Percentiles rank a stretch among this genome's conserved stretches.
Evolutionary conservation across 768 basidiomycete genomes (phyloP).

Genomic region (Rhodotorula paludigena): DNA sequence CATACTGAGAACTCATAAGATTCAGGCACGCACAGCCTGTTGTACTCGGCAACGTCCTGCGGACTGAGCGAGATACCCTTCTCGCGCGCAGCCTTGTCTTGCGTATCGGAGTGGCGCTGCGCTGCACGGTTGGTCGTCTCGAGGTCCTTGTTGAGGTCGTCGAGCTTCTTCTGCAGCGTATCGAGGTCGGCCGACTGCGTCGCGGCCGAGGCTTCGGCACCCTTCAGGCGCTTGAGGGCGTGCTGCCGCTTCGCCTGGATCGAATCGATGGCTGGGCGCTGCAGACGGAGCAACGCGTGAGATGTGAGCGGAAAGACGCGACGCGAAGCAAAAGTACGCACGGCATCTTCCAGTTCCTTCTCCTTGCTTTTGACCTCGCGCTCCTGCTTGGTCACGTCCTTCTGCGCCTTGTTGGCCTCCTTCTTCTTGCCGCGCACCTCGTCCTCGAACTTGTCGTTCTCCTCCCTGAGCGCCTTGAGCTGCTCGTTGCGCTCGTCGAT

Average conservation of each 20-base stretch:
- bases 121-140: slow-evolving; percentile 63
- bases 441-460: slow-evolving; percentile 60
- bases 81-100: slow-evolving; percentile 61
- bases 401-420: slow-evolving; percentile 72
- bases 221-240: slow-evolving; percentile 68
- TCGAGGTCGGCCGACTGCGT: slow-evolving; percentile 59
- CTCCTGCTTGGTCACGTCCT: slow-evolving; percentile 74
- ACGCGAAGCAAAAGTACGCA: slow-evolving; percentile 44
- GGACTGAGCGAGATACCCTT: slow-evolving; percentile 72
- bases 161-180: slow-evolving; percentile 47
- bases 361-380: slow-evolving; percentile 83
- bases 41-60: slow-evolving; percentile 82
- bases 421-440: slow-evolving; percentile 73
- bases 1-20: too few species aligned
- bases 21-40: slow-evolving; percentile 61
- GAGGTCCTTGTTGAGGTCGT: slow-evolving; percentile 60
- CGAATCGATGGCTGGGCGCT: slow-evolving; percentile 80
- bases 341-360: slow-evolving; percentile 78
- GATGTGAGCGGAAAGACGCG: neutral
- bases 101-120: slow-evolving; percentile 72
- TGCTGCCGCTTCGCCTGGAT: slow-evolving; percentile 85
- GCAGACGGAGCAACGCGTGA: neutral
- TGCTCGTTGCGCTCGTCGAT: slow-evolving; percentile 71
- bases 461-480: slow-evolving; percentile 62
- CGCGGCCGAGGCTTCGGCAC: slow-evolving; percentile 61